A percentile compares a stretch with the other conserved stretches of the same genome.
These are phyloP conservation scores for Cyclostephanos tholiformis DNA, from an alignment of 108 stramenopile genomes.

Conservation along the genomic window DNA sequence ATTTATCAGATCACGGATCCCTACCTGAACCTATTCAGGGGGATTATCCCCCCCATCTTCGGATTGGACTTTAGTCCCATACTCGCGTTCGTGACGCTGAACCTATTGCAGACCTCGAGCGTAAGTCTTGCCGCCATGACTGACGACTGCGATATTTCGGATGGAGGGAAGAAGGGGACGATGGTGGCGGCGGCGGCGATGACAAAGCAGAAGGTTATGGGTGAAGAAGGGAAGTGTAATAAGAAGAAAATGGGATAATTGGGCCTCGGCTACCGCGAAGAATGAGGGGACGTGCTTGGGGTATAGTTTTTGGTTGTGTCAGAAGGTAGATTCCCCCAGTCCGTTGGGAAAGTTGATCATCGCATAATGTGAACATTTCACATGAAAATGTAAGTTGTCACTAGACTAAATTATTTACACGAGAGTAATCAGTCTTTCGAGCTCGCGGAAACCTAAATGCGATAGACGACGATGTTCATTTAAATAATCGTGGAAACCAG, in stretches of 20 bases:
- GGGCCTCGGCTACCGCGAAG: too few relatives aligned
- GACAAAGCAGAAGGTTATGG: background rate
- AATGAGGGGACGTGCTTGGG: background rate
- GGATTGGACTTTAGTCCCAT: constrained; percentile 86
- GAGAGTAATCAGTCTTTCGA: too few relatives aligned
- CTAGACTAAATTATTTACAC: too few relatives aligned
- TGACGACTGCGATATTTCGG: background rate
- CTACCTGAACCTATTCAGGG: constrained; percentile 88
- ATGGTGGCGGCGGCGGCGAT: too few relatives aligned
- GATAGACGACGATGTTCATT: too few relatives aligned
- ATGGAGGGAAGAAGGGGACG: background rate
- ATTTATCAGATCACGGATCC: constrained; percentile 85
- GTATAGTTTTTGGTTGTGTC: background rate
- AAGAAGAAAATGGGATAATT: background rate
- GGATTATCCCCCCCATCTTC: constrained; percentile 82
- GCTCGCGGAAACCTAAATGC: too few relatives aligned
- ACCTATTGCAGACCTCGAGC: constrained; percentile 20
- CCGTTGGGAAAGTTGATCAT: too few relatives aligned
- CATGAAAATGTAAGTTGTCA: too few relatives aligned
- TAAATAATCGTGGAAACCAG: too few relatives aligned
- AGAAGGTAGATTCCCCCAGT: too few relatives aligned
- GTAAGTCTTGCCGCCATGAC: background rate
- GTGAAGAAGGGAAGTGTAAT: background rate
- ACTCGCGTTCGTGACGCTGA: constrained; percentile 56
- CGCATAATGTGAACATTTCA: too few relatives aligned